Evolutionary conservation across 2,329 filamentous ascomycete species (phyloP), one percentile per base, ranked within the genome.

Genomic region (Fusarium humuli): DNA sequence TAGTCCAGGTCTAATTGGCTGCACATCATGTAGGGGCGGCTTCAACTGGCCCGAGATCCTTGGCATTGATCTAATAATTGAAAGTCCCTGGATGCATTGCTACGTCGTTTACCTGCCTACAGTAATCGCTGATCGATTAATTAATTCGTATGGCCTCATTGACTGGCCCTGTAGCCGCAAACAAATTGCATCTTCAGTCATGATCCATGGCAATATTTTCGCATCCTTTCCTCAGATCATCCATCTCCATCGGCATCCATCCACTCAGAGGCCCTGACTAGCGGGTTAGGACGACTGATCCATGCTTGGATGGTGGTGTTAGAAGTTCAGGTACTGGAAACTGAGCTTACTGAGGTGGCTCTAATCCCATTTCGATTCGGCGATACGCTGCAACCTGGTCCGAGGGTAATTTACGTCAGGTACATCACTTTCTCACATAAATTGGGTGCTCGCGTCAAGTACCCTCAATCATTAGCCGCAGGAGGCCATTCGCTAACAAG

Each of bases 301-400:
- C 45, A n/a, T 42, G 48, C 25, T 29, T 42, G 4, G 4, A 57
- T 61, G 59, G 48, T 42, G 25, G 45, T 60, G 63, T 61, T 62
- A 67, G 56, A 66, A 67, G 44, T 61, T 66, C 63, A 66, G 63
- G 63, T 66, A 65, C 53, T 55, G 44, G 47, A 29, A 29, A 29
- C 27, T 29, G 27, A 29, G 27, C 27, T 29, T 29, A 29, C 27
- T 29, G 27, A 29, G 27, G 27, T 29, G 27, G 48, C 44, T 34
- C 30, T 61, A 67, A 61, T 55, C 62, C 55, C 56, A 20, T n/a
- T 37, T 47, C n/a, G 27, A 40, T 61, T 66, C 48, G 63, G 63
- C 63, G 63, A 45, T 61, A 66, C 42, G 61, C 34, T 65, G 25
- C 61, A 41, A 49, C 27, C 44, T 52, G 37, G 62, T 59, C 30